Conservation (phyloP, 148 eudicot species). For the Persicaria tinctoria region DNA sequence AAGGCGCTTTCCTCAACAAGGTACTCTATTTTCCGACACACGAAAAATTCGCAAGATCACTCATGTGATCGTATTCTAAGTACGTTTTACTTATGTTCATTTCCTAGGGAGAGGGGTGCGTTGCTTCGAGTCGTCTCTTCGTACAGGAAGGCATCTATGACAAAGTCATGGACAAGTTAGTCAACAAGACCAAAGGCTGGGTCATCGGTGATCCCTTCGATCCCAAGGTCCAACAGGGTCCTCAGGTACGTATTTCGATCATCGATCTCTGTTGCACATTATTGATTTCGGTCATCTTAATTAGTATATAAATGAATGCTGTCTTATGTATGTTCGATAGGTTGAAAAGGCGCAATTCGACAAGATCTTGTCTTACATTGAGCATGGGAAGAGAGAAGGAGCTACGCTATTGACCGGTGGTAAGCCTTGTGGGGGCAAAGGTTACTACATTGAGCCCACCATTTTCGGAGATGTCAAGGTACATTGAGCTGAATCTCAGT, state of each 20-base stretch:
- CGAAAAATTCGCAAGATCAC: no score
- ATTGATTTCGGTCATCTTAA: background rate
- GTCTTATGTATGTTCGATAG: slow-evolving; percentile 20
- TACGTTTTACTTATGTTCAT: background rate
- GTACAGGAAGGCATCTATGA: slow-evolving; percentile 86
- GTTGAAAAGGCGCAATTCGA: slow-evolving; percentile 55
- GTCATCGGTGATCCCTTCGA: slow-evolving; percentile 82
- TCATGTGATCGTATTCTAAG: background rate
- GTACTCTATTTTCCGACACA: slow-evolving; percentile 16
- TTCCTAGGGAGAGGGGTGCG: slow-evolving; percentile 70
- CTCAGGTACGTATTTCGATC: slow-evolving; percentile 37
- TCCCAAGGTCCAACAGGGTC: slow-evolving; percentile 61
- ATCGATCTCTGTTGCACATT: background rate
- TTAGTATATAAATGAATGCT: background rate
- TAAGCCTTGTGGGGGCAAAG: slow-evolving; percentile 40
- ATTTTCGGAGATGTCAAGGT: slow-evolving; percentile 73
- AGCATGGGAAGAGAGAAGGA: slow-evolving; percentile 66
- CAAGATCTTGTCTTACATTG: slow-evolving; percentile 55
- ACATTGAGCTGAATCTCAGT: slow-evolving; percentile 1
- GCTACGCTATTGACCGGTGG: slow-evolving; percentile 73
- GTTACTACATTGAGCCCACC: slow-evolving; percentile 71
- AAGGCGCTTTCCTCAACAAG: slow-evolving; percentile 52
- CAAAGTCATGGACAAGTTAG: slow-evolving; percentile 38
- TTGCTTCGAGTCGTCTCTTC: slow-evolving; percentile 58
- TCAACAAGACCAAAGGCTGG: slow-evolving; percentile 51